Evolutionary conservation across 148 eudicot genomes (phyloP), one percentile per base, ranked within the genome.

Genomic region (Rhododendron ovatum): DNA sequence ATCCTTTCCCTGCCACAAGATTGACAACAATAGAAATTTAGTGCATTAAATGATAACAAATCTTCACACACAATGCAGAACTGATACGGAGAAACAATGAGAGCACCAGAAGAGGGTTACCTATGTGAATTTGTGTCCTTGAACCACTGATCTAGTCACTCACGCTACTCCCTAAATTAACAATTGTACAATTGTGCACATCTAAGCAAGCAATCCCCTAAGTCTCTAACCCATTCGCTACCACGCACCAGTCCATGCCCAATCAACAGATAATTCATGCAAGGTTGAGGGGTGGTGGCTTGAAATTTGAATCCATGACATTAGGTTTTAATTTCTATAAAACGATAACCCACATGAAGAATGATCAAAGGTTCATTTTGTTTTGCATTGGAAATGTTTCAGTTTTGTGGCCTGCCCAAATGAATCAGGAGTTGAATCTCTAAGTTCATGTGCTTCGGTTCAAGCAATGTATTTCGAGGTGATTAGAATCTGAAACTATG

Each of bases 1-100:
- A 61, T 96, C 98, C 91, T 96, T 96, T 84, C 99, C 99, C 99
- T 96, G 94, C 85, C 80, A 81, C 75, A 30, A 74, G 35, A 26
- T 85, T 69, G 15, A 86, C 43, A 53, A 28, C 57, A 86, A 30
- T 59, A 81, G 35, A 48, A 53, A 79, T 5, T 30, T 8, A 15
- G 41, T 73, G 17, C 47, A 82, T n/a, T 12, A 67, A 79, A 67
- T 13, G 55, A 78, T 47, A 24, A n/a, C 14, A 71, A 30, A 71
- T 5, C 75, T 69, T 13, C 76, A 17, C 26, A 65, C 33, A n/a
- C 11, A 4, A 65, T 65, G 71, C 71, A 65, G 14, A 65, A 7
- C 71, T 37, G 22, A 71, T 71, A 12, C 9, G 76, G 76, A 13
- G 20, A 71, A 71, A 71, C 41, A 13, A 71, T 30, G 76, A 71